These are phyloP conservation scores for Biscogniauxia marginata DNA, from an alignment of 2,329 filamentous ascomycete species.

Conservation along the genomic window DNA sequence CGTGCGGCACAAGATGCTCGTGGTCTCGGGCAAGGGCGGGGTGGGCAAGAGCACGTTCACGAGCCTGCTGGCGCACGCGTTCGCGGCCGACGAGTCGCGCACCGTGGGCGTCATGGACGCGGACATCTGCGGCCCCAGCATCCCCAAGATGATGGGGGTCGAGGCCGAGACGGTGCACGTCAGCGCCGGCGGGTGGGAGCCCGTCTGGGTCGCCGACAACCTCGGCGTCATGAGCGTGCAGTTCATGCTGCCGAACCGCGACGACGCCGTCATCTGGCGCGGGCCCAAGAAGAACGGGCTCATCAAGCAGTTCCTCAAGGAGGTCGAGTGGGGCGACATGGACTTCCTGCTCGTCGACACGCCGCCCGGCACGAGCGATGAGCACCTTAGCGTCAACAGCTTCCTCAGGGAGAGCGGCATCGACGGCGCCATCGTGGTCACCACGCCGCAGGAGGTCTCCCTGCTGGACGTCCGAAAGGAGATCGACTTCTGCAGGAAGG, in stretches of 20 bases:
- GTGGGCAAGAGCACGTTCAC: conserved; percentile 97
- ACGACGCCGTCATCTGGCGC: conserved; percentile 96
- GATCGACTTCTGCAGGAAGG: conserved; percentile 96
- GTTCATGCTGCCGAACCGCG: conserved; percentile 92
- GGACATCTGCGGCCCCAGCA: conserved; percentile 93
- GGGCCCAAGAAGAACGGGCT: conserved; percentile 98
- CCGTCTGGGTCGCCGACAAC: conserved; percentile 94
- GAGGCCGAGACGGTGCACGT: conserved; percentile 92
- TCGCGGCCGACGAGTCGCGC: conserved; percentile 74
- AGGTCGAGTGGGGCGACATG: conserved; percentile 95
- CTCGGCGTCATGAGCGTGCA: conserved; percentile 96
- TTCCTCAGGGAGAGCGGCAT: conserved; percentile 89
- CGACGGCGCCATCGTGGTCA: conserved; percentile 89
- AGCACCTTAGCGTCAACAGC: conserved; percentile 91
- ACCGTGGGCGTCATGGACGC: conserved; percentile 97
- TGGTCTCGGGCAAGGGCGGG: conserved; percentile 92
- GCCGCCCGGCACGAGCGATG: conserved; percentile 90
- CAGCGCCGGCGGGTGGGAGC: conserved; percentile 84
- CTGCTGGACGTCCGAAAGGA: conserved; percentile 94
- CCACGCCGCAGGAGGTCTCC: conserved; percentile 91
- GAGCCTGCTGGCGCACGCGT: conserved; percentile 81
- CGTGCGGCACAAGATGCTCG: conserved; percentile 88
- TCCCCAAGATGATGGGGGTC: conserved; percentile 99
- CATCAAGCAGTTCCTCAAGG: conserved; percentile 97
- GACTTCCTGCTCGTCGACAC: conserved; percentile 95